Base-by-base conservation (phyloP, 441 rosid genomes). In the Metrosideros polymorpha region DNA sequence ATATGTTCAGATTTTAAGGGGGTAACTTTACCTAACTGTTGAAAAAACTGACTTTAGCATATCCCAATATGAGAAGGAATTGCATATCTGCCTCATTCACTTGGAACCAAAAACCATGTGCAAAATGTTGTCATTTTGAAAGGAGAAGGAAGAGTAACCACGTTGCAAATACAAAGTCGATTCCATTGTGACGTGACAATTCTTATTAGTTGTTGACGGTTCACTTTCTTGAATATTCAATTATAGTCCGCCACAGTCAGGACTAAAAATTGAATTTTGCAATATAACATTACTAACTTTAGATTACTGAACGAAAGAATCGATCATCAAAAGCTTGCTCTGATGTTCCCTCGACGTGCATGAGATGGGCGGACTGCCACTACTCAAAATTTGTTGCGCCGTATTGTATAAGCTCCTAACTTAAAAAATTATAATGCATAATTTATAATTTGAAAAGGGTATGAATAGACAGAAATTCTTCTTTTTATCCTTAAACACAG, bases 321-420 rank as follows among this genome's bases (percentile, higher is more conserved):
- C 6, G 27, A 66, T 19, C 7, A 5, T 19, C 27, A 32, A 35
- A 24, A 32, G 77, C 27, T 19, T 7, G 12, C 45, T 66, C 77
- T 24, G 35, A 35, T 0, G 4, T 35, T 66, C 9, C 4, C 1
- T 0, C 9, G 13, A 1, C 2, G 24, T 2, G 14, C 9, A 32
- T 0, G 9, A 30, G 9, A 30, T 0, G 42, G 25, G 24, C 7
- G 12, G 24, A 17, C 1, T 8, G 75, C 42, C 42, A 7, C 0
- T 30, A 2, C 17, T n/a, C 29, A 1, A 25, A 56, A 27, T 56
- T 56, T 8, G 0, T 3, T 1, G 32, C 32, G 15, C 35, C 1
- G 3, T 61, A 17, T 22, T 9, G 2, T 63, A 63, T 18, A 63
- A 22, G 43, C 39, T 32, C 79, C 79, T 35, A 5, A 71, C n/a